Evolutionary conservation across 2,329 filamentous ascomycete genomes (phyloP).

Genomic region (Trichoderma hamatum): DNA sequence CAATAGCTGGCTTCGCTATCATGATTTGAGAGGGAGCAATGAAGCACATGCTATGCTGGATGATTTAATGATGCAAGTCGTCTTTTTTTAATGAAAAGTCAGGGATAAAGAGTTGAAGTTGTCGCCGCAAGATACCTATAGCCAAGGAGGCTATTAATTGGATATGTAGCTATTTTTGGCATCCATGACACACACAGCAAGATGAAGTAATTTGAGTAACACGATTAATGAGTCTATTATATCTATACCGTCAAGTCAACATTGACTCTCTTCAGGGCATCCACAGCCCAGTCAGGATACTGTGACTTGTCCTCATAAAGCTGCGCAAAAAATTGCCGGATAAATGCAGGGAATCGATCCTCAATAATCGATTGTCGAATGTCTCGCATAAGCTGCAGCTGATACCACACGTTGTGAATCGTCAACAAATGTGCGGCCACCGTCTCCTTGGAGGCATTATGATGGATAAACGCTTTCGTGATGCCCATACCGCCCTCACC

Average conservation of each 20-base stretch:
- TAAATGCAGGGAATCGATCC: conserved; percentile 77
- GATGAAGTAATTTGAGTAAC: background rate
- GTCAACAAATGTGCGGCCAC: conserved; percentile 83
- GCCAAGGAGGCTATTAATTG: background rate
- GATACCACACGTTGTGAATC: conserved; percentile 94
- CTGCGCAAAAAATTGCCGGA: conserved; percentile 75
- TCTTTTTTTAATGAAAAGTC: background rate
- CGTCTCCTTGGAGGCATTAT: conserved; percentile 92
- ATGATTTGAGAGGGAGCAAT: background rate
- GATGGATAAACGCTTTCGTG: conserved; percentile 86
- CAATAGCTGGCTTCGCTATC: background rate
- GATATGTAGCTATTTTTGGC: background rate
- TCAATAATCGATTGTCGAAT: conserved; percentile 77
- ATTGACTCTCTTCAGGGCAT: conserved; percentile 75
- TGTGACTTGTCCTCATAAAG: conserved; percentile 65
- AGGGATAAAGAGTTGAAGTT: background rate
- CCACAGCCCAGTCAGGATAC: conserved; percentile 84
- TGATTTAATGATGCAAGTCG: too few relatives aligned
- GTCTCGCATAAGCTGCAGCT: conserved; percentile 79
- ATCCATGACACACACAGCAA: background rate
- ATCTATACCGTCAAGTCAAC: conserved; percentile 58
- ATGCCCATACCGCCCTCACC: conserved; percentile 75
- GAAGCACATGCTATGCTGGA: background rate
- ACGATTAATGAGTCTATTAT: conserved; percentile 12
- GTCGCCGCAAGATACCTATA: background rate